Conservation (phyloP, 2,329 filamentous ascomycete genomes). For the Claviceps digitariae region DNA sequence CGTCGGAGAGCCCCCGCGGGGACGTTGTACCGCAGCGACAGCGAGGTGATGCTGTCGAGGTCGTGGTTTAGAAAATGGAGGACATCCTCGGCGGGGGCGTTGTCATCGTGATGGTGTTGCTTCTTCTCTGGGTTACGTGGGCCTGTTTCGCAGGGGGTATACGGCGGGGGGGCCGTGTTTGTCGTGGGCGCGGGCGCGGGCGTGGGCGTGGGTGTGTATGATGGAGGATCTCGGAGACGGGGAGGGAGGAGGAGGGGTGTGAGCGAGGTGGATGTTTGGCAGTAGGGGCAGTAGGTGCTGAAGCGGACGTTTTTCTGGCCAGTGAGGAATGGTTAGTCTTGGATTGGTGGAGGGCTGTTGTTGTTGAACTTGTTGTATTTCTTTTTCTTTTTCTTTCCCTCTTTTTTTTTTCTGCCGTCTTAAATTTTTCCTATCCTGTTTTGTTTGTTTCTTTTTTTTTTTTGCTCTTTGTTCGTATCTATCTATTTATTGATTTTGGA, state of each 20-base stretch:
- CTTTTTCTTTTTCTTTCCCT: background rate
- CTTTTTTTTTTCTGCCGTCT: background rate
- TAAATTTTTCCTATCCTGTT: background rate
- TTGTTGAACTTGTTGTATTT: background rate
- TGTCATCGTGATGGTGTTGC: background rate
- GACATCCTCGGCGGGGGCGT: conserved; percentile 36
- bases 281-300: conserved; percentile 56
- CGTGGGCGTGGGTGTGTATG: conserved; percentile 35
- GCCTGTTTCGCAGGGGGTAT: background rate
- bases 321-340: conserved; percentile 4
- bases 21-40: conserved; percentile 60
- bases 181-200: conserved; percentile 10
- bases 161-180: conserved; percentile 2
- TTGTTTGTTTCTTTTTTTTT: background rate
- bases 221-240: conserved; percentile 54
- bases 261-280: conserved; percentile 53
- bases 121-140: background rate
- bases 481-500: background rate
- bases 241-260: conserved; percentile 41
- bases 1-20: conserved; percentile 48
- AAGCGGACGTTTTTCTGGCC: conserved; percentile 51
- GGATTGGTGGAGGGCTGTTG: too few species aligned
- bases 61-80: conserved; percentile 61
- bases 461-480: background rate
- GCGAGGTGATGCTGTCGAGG: conserved; percentile 52